Evolutionary conservation across 257 asterid genomes (phyloP).

Genomic region (Capsicum rhomboideum): DNA sequence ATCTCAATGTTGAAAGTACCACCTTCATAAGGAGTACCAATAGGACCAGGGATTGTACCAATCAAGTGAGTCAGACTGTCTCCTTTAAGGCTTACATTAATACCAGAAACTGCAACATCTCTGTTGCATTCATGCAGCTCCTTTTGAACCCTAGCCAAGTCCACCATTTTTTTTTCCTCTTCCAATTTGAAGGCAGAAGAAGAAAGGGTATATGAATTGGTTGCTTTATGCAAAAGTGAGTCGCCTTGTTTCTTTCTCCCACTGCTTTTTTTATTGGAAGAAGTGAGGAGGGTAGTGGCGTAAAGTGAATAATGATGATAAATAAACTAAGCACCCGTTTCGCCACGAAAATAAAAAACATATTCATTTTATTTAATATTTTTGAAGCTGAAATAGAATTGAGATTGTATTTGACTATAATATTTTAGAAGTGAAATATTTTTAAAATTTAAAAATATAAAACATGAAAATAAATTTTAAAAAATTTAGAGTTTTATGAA

Average conservation of each 20-base stretch:
- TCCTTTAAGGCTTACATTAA: conserved; percentile 53
- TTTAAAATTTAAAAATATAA: too few species aligned
- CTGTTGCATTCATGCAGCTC: conserved; percentile 85
- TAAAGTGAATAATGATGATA: neutral
- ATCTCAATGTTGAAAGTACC: conserved; percentile 93
- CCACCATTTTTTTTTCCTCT: conserved; percentile 43
- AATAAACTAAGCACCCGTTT: too few species aligned
- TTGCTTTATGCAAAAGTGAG: neutral
- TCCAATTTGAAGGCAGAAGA: too few species aligned
- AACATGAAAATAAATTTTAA: too few species aligned
- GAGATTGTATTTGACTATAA: too few species aligned
- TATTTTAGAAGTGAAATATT: too few species aligned
- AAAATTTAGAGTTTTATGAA: too few species aligned
- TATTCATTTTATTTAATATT: too few species aligned
- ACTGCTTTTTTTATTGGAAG: neutral
- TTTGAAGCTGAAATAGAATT: too few species aligned
- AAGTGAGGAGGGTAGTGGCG: neutral
- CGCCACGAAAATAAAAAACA: too few species aligned
- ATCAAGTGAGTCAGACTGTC: conserved; percentile 61
- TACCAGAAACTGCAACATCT: conserved; percentile 73
- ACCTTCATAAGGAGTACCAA: conserved; percentile 90
- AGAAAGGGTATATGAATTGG: too few species aligned
- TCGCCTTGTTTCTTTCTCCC: neutral
- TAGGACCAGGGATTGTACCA: conserved; percentile 90
- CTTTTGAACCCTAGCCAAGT: conserved; percentile 83